These are phyloP conservation scores for Tephrocybe sp. DNA, from an alignment of 768 basidiomycete species.

Conservation along the genomic window DNA sequence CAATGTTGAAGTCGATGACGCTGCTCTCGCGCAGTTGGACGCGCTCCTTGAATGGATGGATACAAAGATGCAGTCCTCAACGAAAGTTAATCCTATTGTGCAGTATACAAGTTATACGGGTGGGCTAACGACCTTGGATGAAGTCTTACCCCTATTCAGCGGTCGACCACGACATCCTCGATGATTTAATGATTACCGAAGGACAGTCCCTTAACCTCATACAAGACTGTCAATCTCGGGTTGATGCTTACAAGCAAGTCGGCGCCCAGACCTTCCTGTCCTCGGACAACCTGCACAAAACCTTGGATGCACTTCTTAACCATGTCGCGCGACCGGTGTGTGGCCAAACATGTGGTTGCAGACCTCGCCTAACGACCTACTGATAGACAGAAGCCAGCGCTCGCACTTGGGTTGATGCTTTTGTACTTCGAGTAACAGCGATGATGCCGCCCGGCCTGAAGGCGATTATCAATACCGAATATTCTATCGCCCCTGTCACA, in stretches of 20 bases:
- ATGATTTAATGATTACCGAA: background rate
- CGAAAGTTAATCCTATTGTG: background rate
- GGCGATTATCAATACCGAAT: slow-evolving; percentile 12
- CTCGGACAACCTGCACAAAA: background rate
- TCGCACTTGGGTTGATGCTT: slow-evolving; percentile 21
- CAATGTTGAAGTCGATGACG: background rate
- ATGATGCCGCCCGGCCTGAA: slow-evolving; percentile 19
- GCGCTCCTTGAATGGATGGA: background rate
- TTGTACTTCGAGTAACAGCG: slow-evolving; percentile 24
- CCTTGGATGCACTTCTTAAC: too few species aligned
- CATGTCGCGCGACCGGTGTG: background rate
- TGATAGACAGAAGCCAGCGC: slow-evolving; percentile 20
- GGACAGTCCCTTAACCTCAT: background rate
- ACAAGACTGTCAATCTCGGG: background rate
- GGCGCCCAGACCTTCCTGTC: background rate
- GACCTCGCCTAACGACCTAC: background rate
- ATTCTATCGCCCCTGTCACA: slow-evolving; percentile 17
- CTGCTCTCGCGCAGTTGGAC: background rate
- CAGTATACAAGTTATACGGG: background rate
- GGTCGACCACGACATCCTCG: background rate
- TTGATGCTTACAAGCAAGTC: background rate
- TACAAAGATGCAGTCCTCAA: background rate
- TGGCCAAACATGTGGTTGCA: background rate
- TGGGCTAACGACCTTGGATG: background rate
- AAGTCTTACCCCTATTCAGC: background rate